Evolutionary conservation across 1,284 basidiomycete species (phyloP), one percentile per base, ranked within the genome.

Genomic region (Ganoderma boninense): DNA sequence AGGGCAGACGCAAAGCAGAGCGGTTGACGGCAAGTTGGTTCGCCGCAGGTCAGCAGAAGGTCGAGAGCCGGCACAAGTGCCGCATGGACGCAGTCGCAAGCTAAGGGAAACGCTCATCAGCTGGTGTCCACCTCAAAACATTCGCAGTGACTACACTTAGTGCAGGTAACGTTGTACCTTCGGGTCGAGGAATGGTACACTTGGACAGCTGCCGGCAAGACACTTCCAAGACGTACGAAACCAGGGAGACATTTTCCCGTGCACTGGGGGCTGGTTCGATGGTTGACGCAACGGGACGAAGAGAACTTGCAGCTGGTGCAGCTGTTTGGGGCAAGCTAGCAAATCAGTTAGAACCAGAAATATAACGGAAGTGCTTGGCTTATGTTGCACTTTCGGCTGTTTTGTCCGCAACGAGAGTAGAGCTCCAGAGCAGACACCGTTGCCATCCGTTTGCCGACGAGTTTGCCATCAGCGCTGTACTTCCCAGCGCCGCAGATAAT

Each of bases 221-320:
- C 94, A 96, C 73, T 87, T 79, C 49, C 89, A 80, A 2, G 87
- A 90, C 26, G 86, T 26, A 93, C 88, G 69, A 86, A 90, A 5
- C 94, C 94, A 23, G 93, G 89, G 46, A 95, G 79, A 78, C 94
- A 96, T n/a, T n/a, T n/a, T 0, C 86, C 89, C 18, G 90, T 92
- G 79, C 94, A 96, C 73, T 93, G n/a, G 88, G 2, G 89, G 81
- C 68, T 92, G 85, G 67, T n/a, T 86, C 83, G 43, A 91, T 82
- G 0, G 89, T 91, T 10, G 93, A 94, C 0, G 86, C 88, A 18
- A 87, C 85, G 65, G 80, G 95, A 96, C 71, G 85, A 88, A 2
- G 91, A 84, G 71, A 94, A 94, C 69, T 85, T 82, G 81, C 95
- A 96, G 0, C 89, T 84, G 14, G 91, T 92, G 78, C 95, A 96